A percentile compares a stretch with the other conserved stretches of the same genome.
phyloP scores from a whole-genome alignment of 805 yeast genomes.

The Yamadazyma insecticola region DNA sequence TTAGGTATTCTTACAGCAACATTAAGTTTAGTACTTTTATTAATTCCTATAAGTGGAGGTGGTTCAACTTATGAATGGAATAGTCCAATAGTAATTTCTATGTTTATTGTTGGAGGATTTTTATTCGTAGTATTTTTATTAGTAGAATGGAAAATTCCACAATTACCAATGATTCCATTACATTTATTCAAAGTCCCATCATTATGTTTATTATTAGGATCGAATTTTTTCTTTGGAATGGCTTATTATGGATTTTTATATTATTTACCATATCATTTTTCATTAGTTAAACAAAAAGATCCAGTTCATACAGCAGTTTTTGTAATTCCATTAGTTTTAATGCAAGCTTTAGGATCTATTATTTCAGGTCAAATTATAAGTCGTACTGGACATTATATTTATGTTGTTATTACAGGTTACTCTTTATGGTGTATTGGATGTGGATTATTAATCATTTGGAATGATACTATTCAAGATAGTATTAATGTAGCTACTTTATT shows the following conservation, averaged over 20 bases:
- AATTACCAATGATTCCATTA: slow-evolving; percentile 54
- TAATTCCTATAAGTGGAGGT: slow-evolving; percentile 58
- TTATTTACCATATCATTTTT: slow-evolving; percentile 33
- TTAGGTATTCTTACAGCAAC: slow-evolving; percentile 47
- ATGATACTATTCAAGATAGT: slow-evolving; percentile 26
- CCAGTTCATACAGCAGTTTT: slow-evolving; percentile 31
- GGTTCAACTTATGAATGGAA: slow-evolving; percentile 58
- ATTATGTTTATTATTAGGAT: slow-evolving; percentile 25
- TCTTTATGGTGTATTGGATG: slow-evolving; percentile 39
- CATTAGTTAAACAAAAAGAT: slow-evolving; percentile 36
- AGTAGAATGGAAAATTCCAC: slow-evolving; percentile 47
- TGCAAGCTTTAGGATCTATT: slow-evolving; percentile 40
- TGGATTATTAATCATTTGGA: slow-evolving; percentile 33
- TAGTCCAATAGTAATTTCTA: slow-evolving; percentile 31
- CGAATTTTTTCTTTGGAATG: slow-evolving; percentile 47
- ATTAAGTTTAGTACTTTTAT: slow-evolving; percentile 44
- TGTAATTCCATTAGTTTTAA: slow-evolving; percentile 41
- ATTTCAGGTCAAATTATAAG: slow-evolving; percentile 45
- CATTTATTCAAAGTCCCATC: slow-evolving; percentile 35
- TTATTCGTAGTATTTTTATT: slow-evolving; percentile 39
- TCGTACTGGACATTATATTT: slow-evolving; percentile 38
- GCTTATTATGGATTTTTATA: slow-evolving; percentile 44
- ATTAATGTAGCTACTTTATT: slow-evolving; percentile 17
- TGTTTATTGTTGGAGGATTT: slow-evolving; percentile 31
- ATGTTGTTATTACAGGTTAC: slow-evolving; percentile 40